Conservation (phyloP, 306 rosid genomes). For the Sphenostylis stenocarpa region DNA sequence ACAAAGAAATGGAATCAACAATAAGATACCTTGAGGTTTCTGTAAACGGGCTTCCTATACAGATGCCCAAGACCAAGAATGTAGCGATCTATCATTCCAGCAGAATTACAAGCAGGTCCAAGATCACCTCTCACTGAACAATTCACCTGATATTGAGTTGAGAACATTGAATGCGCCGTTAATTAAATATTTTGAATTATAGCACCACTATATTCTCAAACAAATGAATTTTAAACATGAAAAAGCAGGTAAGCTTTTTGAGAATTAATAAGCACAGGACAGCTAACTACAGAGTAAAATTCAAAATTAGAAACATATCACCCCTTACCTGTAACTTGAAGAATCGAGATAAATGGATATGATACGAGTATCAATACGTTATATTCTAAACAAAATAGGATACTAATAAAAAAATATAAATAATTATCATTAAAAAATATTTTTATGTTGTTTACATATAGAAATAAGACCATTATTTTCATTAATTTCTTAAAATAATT, state of each 20-base stretch:
- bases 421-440: no score
- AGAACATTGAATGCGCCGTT: constrained; percentile 34
- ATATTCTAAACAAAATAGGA: no score
- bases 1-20: constrained; percentile 24
- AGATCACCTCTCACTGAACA: constrained; percentile 86
- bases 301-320: constrained; percentile 7
- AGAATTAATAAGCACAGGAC: background rate
- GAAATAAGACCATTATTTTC: no score
- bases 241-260: background rate
- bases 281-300: background rate
- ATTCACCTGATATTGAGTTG: constrained; percentile 59
- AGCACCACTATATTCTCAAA: background rate
- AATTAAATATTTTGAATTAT: background rate
- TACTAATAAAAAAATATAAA: no score
- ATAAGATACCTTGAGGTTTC: constrained; percentile 74
- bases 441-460: no score
- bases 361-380: no score
- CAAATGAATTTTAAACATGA: background rate
- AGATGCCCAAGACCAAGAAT: constrained; percentile 73
- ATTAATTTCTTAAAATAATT: no score
- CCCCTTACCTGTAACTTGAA: background rate
- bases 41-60: constrained; percentile 74
- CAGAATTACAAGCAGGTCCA: constrained; percentile 93
- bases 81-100: constrained; percentile 88
- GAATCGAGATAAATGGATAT: no score